Conservation (phyloP, 345 rosid species). For the Hibiscus syriacus region DNA sequence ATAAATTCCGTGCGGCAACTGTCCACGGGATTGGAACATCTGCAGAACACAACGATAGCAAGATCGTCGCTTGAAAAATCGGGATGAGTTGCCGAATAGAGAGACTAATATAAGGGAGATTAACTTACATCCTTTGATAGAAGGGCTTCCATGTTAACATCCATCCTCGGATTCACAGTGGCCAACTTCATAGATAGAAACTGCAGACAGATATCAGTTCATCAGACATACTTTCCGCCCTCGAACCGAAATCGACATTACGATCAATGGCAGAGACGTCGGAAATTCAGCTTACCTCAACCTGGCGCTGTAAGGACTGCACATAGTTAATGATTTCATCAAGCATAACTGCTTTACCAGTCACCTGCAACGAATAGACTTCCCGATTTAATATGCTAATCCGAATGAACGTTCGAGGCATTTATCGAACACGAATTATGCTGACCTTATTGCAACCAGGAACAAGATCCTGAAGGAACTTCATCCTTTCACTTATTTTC, state of each 20-base stretch:
- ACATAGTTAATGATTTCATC: constrained; percentile 96
- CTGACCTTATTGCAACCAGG: constrained; percentile 83
- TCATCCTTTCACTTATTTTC: constrained; percentile 90
- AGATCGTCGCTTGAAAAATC: neutral
- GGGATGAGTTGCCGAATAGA: neutral
- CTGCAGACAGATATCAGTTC: constrained; percentile 31
- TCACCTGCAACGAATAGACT: constrained; percentile 30
- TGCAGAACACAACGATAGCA: constrained; percentile 19
- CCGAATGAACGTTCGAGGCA: too few species aligned
- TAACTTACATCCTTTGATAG: constrained; percentile 62
- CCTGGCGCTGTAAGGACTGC: constrained; percentile 91
- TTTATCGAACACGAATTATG: too few species aligned
- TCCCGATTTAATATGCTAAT: neutral
- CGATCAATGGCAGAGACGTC: too few species aligned
- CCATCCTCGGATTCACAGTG: constrained; percentile 71
- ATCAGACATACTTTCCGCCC: neutral
- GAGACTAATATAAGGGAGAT: neutral
- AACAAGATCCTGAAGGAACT: constrained; percentile 89
- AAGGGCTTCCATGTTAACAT: constrained; percentile 47
- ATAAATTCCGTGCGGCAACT: constrained; percentile 30
- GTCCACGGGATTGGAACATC: constrained; percentile 46
- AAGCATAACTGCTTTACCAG: constrained; percentile 91
- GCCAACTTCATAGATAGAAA: constrained; percentile 89
- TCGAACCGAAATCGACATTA: neutral
- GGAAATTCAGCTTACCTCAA: constrained; percentile 51